Evolutionary conservation across 1,284 basidiomycete genomes (phyloP), one percentile per base, ranked within the genome.

Genomic region (Ustilago sp.): DNA sequence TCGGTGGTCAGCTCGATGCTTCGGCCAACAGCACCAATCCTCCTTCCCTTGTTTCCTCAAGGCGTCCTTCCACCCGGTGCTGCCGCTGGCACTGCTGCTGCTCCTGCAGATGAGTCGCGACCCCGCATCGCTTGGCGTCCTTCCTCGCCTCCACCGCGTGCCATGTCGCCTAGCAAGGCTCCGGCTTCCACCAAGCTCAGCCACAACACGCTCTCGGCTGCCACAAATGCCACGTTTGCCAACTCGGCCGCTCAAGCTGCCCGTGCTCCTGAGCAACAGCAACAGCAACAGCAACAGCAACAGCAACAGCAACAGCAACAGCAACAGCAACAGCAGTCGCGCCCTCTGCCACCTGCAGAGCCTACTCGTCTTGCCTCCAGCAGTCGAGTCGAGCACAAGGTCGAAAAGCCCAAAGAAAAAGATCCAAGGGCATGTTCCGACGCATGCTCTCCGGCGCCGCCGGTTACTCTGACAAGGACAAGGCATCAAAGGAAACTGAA

Each of bases 381-480:
- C 61, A 63, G 45, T 52, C 43, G 36, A 31, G 47, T 15, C 41
- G 60, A 67, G 38, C 45, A 41, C 28, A 63, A 68, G 56, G 39
- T 17, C 39, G 77, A 69, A 19, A 77, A 79, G 62, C 73, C 64
- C 36, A 84, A 82, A 52, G 78, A 77, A 28, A 80, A 81, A 52
- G 81, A 19, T 56, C 68, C 56, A 77, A 79, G 54, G 81, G 81
- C 59, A 84, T 84, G 62, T 68, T 85, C 54, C 75, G 81, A 17
- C 73, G 83, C 48, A 85, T 85, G 83, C 78, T 85, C 8, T 82
- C 82, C 9, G 74, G 79, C 31, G 68, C 67, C 17, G 55, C 58
- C 17, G 72, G 66, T 8, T 38, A 64, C 45, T 64, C 57, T 23
- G 64, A 67, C 59, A 73, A 78, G 62, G 67, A 70, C 64, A 63